These are phyloP conservation scores for Cutaneotrichosporon daszewskae DNA, from an alignment of 1,284 basidiomycete genomes.

Conservation along the genomic window DNA sequence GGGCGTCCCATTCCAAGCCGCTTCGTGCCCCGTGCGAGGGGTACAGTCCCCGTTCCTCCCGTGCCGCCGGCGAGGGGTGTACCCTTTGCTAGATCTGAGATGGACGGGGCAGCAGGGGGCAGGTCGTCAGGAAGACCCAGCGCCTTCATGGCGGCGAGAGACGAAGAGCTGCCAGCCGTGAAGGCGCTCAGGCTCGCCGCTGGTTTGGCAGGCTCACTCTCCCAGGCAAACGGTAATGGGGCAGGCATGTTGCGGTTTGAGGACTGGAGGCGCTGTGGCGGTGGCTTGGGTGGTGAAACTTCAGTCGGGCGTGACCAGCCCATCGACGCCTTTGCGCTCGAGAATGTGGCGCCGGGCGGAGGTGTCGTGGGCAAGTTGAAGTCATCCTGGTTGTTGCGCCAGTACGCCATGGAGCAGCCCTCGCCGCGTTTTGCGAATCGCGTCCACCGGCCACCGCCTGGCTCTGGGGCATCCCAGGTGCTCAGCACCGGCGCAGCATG, in stretches of 20 bases:
- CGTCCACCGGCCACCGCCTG: slow-evolving; percentile 9
- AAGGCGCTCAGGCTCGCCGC: too few relatives aligned
- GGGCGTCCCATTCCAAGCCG: slow-evolving; percentile 45
- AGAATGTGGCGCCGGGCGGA: too few relatives aligned
- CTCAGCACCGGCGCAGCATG: slow-evolving; percentile 38
- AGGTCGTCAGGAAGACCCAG: slow-evolving; percentile 3
- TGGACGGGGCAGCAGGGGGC: too few relatives aligned
- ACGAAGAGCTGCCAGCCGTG: slow-evolving; percentile 23
- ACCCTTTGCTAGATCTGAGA: too few relatives aligned
- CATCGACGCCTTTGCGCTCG: slow-evolving; percentile 12
- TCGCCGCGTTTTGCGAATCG: too few relatives aligned
- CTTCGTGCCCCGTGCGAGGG: slow-evolving; percentile 33
- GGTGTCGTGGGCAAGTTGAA: too few relatives aligned
- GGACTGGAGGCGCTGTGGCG: slow-evolving; percentile 27
- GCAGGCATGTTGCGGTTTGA: slow-evolving; percentile 31
- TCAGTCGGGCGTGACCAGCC: slow-evolving; percentile 2
- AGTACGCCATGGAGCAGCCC: too few relatives aligned
- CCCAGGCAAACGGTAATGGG: slow-evolving; percentile 38
- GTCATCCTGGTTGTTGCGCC: too few relatives aligned
- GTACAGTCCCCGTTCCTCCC: too few relatives aligned
- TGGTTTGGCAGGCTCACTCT: slow-evolving; percentile 12
- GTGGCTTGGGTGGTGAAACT: slow-evolving; percentile 20
- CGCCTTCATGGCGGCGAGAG: slow-evolving; percentile 31
- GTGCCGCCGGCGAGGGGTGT: too few relatives aligned
- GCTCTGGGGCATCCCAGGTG: slow-evolving; percentile 40